These are phyloP conservation scores for Westerdykella aurantiaca DNA, from an alignment of 2,329 filamentous ascomycete genomes.

Conservation along the genomic window DNA sequence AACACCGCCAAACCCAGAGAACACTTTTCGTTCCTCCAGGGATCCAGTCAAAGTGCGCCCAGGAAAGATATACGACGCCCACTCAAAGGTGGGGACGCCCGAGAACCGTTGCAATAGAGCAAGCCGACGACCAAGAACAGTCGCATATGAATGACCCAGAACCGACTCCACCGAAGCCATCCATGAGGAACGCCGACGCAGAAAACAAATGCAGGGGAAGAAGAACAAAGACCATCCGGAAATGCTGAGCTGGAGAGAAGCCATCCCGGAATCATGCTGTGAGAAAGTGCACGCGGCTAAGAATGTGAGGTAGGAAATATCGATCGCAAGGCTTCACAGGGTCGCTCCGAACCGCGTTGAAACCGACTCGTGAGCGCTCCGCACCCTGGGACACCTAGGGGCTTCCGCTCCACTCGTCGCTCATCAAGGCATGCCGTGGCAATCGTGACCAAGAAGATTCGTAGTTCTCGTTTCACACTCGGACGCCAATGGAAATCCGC, in stretches of 20 bases:
- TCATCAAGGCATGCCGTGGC: constrained; percentile 27
- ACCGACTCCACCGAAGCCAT: constrained; percentile 14
- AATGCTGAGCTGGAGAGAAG: constrained; percentile 31
- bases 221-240: constrained; percentile 28
- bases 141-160: constrained; percentile 12
- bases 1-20: neutral
- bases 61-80: neutral
- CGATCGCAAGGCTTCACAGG: constrained; percentile 18
- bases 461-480: constrained; percentile 7
- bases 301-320: constrained; percentile 4
- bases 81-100: constrained; percentile 19
- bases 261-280: constrained; percentile 9
- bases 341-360: constrained; percentile 26
- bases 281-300: too few species aligned
- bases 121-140: constrained; percentile 9
- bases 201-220: constrained; percentile 18
- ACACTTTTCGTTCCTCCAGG: neutral
- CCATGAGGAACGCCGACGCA: neutral
- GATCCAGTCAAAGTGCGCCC: neutral
- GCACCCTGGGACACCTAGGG: constrained; percentile 10
- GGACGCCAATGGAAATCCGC: constrained; percentile 6
- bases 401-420: constrained; percentile 34
- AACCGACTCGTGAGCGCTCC: constrained; percentile 32
- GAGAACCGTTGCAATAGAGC: constrained; percentile 19
- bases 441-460: constrained; percentile 34